Evolutionary conservation across 805 yeast species (phyloP), one percentile per base, ranked within the genome.

Genomic region (Candida silvatica): DNA sequence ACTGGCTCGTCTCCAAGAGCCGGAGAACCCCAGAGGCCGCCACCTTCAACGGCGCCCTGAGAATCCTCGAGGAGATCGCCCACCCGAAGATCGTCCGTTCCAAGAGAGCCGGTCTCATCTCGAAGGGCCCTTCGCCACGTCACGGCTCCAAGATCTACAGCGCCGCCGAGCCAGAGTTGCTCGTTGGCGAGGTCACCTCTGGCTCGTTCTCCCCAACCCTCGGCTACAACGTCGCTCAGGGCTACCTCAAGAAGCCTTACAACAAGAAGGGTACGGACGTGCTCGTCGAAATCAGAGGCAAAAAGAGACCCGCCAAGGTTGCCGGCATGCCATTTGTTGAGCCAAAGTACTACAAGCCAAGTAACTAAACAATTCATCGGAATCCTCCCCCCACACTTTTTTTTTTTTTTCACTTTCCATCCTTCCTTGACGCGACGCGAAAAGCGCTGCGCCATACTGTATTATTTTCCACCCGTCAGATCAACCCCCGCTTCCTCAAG

Each of bases 91-190:
- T 67, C 3, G 73, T 74, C 19, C 52, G 63, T 20, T 66, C 68
- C 36, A 67, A 74, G 34, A 77, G 98, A 51, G 81, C 86, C 11
- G 97, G 97, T 2, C 67, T 82, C 47, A 56, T 60, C 9, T 74
- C 80, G 6, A 70, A 68, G 44, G 97, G 97, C 2, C 97, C 97
- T 8, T 86, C 98, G 2, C 96, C 97, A 22, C 77, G 98, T 59
- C 80, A 79, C 18, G 86, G 83, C 7, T 66, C 74, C 45, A 74
- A 74, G 47, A 71, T 90, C 11, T 79, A 68, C 44, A 54, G 62
- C 34, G 57, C 54, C n/a, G 74, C 70, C 19, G 77, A 77, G 17
- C 62, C 66, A 20, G 65, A 66, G 24, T 62, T 62, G 40, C 64
- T 76, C 54, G 69, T 79, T 31, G 69, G 81, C 54, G 37, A 69